These are phyloP conservation scores for Phialemonium atrogriseum DNA, from an alignment of 2,329 filamentous ascomycete species.

Conservation along the genomic window DNA sequence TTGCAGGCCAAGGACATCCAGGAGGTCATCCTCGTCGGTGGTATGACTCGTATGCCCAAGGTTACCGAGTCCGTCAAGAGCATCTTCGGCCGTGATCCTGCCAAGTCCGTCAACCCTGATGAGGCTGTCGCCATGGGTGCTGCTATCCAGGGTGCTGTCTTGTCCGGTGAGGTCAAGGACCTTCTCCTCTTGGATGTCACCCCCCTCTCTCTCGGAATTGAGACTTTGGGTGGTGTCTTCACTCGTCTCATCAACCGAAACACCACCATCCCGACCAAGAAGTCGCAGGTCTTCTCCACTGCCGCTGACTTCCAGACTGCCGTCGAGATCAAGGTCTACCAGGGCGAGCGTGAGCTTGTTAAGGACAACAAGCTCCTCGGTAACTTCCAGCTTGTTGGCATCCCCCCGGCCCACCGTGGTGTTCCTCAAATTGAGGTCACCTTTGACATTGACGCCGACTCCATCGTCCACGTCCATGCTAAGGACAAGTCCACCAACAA, in stretches of 20 bases:
- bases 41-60: conserved; percentile 99
- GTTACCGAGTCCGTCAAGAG: conserved; percentile 91
- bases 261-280: conserved; percentile 98
- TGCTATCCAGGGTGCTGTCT: conserved; percentile 92
- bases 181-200: conserved; percentile 93
- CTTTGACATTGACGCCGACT: conserved; percentile 97
- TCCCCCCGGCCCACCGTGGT: conserved; percentile 91
- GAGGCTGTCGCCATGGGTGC: conserved; percentile 97
- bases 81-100: conserved; percentile 92
- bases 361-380: conserved; percentile 97
- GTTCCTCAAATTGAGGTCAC: conserved; percentile 96
- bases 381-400: conserved; percentile 98
- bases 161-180: conserved; percentile 94
- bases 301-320: conserved; percentile 97
- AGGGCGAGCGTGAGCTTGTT: conserved; percentile 98
- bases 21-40: conserved; percentile 95
- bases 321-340: conserved; percentile 99
- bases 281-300: conserved; percentile 96
- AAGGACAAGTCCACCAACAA: conserved; percentile 99
- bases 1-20: conserved; percentile 90
- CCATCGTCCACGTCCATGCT: conserved; percentile 94
- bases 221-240: conserved; percentile 97
- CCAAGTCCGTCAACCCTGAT: conserved; percentile 97
- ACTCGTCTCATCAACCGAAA: conserved; percentile 98
- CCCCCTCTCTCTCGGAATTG: conserved; percentile 92